These are phyloP conservation scores for Lodderomyces jiufengensis DNA, from an alignment of 1,139 yeast genomes.

Conservation along the genomic window DNA sequence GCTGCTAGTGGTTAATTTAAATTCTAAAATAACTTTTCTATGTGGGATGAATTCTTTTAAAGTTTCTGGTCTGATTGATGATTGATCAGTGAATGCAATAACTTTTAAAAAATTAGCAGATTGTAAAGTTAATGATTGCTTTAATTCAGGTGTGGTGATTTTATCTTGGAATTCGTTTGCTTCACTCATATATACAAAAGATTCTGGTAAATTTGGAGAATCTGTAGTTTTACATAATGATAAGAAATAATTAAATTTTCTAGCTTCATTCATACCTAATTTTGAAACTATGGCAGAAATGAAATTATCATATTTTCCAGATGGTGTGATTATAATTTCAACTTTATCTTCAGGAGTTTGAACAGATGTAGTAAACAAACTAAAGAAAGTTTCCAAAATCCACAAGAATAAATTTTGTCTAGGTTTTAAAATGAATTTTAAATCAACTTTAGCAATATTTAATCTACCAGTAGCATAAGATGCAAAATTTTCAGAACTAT, in stretches of 20 bases:
- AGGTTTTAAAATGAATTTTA: conserved; percentile 64
- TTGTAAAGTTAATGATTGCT: conserved; percentile 48
- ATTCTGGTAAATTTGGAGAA: conserved; percentile 63
- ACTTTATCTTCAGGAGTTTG: conserved; percentile 58
- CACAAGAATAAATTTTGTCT: conserved; percentile 77
- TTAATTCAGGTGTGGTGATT: conserved; percentile 48
- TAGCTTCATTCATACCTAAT: conserved; percentile 70
- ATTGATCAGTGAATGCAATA: conserved; percentile 81
- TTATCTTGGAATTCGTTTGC: conserved; percentile 73
- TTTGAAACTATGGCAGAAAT: conserved; percentile 85
- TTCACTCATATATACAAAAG: conserved; percentile 89
- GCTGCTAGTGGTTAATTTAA: conserved; percentile 45
- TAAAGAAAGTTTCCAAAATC: conserved; percentile 51
- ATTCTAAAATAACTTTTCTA: conserved; percentile 53
- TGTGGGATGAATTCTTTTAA: conserved; percentile 50
- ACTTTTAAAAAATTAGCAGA: conserved; percentile 56
- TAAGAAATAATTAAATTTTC: conserved; percentile 75
- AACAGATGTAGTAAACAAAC: conserved; percentile 51
- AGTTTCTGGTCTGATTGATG: conserved; percentile 59
- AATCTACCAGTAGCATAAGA: conserved; percentile 88
- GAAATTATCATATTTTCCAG: conserved; percentile 59
- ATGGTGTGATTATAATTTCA: conserved; percentile 60
- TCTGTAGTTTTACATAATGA: conserved; percentile 81
- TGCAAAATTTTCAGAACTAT: conserved; percentile 66
- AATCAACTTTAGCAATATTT: conserved; percentile 61